Evolutionary conservation across 2,329 filamentous ascomycete species (phyloP).

Genomic region (Penicillium sp.): DNA sequence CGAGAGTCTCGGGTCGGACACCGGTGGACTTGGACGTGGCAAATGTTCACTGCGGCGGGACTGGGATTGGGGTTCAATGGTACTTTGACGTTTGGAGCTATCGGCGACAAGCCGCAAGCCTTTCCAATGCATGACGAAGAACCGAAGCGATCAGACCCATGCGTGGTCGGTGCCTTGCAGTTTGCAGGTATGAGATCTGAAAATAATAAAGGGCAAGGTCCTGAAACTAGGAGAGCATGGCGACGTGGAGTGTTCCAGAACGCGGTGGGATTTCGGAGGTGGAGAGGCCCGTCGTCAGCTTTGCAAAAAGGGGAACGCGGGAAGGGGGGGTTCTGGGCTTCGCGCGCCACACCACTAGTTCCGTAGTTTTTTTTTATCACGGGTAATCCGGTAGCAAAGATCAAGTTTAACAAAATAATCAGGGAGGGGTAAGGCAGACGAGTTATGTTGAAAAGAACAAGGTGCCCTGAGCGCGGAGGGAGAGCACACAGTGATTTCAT

Average conservation of each 20-base stretch:
- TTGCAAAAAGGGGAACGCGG: conserved; percentile 25
- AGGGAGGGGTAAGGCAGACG: not conserved
- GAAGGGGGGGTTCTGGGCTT: conserved; percentile 8
- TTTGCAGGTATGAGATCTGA: conserved; percentile 1
- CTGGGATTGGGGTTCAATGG: conserved; percentile 28
- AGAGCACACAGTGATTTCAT: not conserved
- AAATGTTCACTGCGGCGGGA: conserved; percentile 40
- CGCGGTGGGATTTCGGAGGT: conserved; percentile 22
- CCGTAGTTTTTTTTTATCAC: not conserved
- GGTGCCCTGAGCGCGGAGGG: conserved; percentile 7
- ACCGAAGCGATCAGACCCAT: conserved; percentile 19
- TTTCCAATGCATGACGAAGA: conserved; percentile 42
- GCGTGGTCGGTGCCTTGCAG: conserved; percentile 11
- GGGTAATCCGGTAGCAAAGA: no score
- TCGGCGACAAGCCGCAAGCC: conserved; percentile 38
- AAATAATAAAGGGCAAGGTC: not conserved
- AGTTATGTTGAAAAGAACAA: not conserved
- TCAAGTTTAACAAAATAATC: no score
- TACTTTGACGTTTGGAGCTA: conserved; percentile 36
- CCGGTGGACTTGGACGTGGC: conserved; percentile 33
- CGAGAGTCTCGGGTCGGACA: conserved; percentile 33
- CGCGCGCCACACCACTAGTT: conserved; percentile 1
- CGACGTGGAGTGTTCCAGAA: conserved; percentile 25
- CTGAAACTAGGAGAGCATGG: conserved; percentile 13
- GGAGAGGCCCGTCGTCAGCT: conserved; percentile 24